These are phyloP conservation scores for Pleurotus pulmonarius DNA, from an alignment of 768 basidiomycete species.

Conservation along the genomic window DNA sequence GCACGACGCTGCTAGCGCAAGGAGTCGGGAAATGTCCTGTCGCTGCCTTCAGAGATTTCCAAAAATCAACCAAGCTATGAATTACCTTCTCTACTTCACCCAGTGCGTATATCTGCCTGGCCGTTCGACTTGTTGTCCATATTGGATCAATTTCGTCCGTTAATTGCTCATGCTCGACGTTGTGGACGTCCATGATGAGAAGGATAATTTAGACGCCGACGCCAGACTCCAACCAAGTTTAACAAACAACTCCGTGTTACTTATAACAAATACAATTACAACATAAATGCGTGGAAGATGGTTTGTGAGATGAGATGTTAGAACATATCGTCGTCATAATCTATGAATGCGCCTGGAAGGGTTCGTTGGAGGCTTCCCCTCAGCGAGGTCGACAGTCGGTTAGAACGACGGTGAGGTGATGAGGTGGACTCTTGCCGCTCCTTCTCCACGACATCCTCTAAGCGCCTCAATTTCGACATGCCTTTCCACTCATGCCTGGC, in stretches of 20 bases:
- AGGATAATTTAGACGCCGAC: too few relatives aligned
- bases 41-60: background rate
- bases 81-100: slow-evolving; percentile 77
- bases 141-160: slow-evolving; percentile 65
- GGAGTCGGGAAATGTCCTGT: slow-evolving; percentile 77
- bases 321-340: background rate
- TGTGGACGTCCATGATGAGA: slow-evolving; percentile 19
- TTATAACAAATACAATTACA: too few relatives aligned
- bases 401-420: slow-evolving; percentile 20
- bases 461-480: slow-evolving; percentile 62
- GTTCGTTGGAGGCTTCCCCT: background rate
- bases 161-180: slow-evolving; percentile 28
- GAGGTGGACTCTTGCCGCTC: slow-evolving; percentile 17
- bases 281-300: background rate
- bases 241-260: too few relatives aligned
- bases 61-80: background rate
- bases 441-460: slow-evolving; percentile 79
- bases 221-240: too few relatives aligned
- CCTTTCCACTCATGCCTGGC: slow-evolving; percentile 98
- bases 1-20: slow-evolving; percentile 73
- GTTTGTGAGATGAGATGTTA: background rate
- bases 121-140: slow-evolving; percentile 78
- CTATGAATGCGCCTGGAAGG: background rate
- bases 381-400: slow-evolving; percentile 12
- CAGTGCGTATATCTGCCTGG: slow-evolving; percentile 76